Conservation (phyloP, 2,329 filamentous ascomycete species). For the Phaeosphaeriaceae sp. region DNA sequence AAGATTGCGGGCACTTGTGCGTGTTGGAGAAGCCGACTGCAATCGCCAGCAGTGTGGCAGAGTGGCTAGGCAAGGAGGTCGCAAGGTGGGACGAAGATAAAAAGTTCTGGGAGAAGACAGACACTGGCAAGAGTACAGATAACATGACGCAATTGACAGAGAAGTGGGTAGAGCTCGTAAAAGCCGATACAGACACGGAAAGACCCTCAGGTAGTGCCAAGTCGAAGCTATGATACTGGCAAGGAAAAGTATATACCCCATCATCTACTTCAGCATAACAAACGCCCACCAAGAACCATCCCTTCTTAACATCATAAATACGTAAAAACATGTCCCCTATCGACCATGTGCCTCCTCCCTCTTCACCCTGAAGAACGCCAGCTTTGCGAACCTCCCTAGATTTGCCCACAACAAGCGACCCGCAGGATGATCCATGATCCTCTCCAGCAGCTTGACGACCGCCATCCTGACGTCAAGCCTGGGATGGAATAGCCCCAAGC, state of each 20-base stretch:
- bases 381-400: conserved; percentile 85
- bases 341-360: conserved; percentile 57
- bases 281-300: neutral
- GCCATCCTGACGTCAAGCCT: conserved; percentile 78
- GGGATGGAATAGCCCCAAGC: conserved; percentile 90
- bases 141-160: conserved; percentile 18
- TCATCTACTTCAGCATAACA: neutral
- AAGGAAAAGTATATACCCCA: neutral
- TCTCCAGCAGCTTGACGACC: conserved; percentile 80
- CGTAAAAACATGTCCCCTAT: neutral
- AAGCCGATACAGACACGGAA: conserved; percentile 7
- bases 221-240: conserved; percentile 1
- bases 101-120: conserved; percentile 15
- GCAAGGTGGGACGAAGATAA: conserved; percentile 20
- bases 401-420: conserved; percentile 92
- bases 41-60: conserved; percentile 8
- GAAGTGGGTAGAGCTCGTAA: conserved; percentile 16
- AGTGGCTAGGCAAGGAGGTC: conserved; percentile 22
- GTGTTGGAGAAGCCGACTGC: conserved; percentile 17
- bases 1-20: conserved; percentile 16
- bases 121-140: conserved; percentile 23
- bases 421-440: conserved; percentile 85
- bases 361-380: conserved; percentile 82
- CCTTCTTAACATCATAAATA: neutral
- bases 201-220: neutral